Evolutionary conservation across 2,329 filamentous ascomycete species (phyloP).

Genomic region (Claviceps purpurea): DNA sequence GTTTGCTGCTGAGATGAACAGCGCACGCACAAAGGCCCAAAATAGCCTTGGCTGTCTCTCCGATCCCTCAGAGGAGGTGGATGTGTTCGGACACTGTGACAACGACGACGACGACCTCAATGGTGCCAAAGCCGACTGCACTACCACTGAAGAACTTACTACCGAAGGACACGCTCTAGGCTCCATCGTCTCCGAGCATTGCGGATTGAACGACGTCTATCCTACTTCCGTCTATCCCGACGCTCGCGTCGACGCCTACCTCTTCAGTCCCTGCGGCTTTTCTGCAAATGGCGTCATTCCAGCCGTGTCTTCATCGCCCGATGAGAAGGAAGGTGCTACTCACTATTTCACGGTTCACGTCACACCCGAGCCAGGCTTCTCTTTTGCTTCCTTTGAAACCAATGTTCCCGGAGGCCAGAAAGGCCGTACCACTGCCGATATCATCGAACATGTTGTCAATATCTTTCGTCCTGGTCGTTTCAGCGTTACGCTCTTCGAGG

Average conservation of each 20-base stretch:
- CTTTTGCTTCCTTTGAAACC: constrained; percentile 95
- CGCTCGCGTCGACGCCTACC: constrained; percentile 84
- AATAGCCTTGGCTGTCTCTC: constrained; percentile 46
- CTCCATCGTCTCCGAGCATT: constrained; percentile 79
- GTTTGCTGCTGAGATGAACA: constrained; percentile 54
- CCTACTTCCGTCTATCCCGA: constrained; percentile 79
- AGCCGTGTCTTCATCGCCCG: constrained; percentile 38
- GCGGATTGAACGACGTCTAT: constrained; percentile 81
- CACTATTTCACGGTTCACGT: constrained; percentile 99
- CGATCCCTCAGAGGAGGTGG: constrained; percentile 46
- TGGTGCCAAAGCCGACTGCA: constrained; percentile 30
- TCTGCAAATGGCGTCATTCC: constrained; percentile 94
- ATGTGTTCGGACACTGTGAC: constrained; percentile 65
- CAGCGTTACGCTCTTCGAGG: constrained; percentile 91
- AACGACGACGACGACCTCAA: constrained; percentile 38
- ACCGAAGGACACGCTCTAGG: constrained; percentile 91
- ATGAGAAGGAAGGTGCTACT: constrained; percentile 32
- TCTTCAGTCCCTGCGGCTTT: constrained; percentile 94
- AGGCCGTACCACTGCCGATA: constrained; percentile 76
- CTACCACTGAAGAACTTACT: constrained; percentile 56
- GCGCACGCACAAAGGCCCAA: constrained; percentile 46
- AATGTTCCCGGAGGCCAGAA: constrained; percentile 86
- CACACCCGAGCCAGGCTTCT: constrained; percentile 92
- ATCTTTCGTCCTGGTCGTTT: constrained; percentile 98
- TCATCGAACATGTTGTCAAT: constrained; percentile 83